Conservation (phyloP, 176 grass and related monocot species). For the Aegilops sharonensis region DNA sequence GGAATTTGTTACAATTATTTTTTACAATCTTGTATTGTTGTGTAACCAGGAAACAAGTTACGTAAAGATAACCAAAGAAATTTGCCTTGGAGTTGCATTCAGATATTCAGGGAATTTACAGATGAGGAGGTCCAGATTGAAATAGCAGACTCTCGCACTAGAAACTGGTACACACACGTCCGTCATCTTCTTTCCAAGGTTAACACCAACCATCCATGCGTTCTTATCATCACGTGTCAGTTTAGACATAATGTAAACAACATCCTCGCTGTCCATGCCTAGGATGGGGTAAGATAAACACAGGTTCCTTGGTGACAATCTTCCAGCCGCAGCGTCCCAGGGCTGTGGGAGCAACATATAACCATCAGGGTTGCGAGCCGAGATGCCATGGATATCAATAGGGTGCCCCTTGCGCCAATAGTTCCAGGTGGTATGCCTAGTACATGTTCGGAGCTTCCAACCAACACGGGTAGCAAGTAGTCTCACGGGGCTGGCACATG, state of each 20-base stretch:
- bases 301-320: background rate
- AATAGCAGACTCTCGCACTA: background rate
- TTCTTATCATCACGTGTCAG: background rate
- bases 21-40: too few relatives aligned
- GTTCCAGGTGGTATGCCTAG: background rate
- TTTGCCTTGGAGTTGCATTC: background rate
- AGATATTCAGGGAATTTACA: background rate
- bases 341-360: background rate
- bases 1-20: too few relatives aligned
- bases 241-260: background rate
- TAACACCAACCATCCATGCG: background rate
- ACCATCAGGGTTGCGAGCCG: background rate
- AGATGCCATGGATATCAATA: background rate
- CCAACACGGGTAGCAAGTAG: background rate
- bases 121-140: background rate
- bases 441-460: background rate
- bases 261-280: background rate
- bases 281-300: background rate
- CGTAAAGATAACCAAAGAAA: too few relatives aligned
- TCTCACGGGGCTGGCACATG: background rate
- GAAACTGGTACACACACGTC: background rate
- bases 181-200: background rate
- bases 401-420: background rate
- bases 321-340: background rate
- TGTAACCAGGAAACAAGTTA: too few relatives aligned